Evolutionary conservation across 2,329 filamentous ascomycete genomes (phyloP), one percentile per base, ranked within the genome.

Genomic region (Alternaria incomplexa): DNA sequence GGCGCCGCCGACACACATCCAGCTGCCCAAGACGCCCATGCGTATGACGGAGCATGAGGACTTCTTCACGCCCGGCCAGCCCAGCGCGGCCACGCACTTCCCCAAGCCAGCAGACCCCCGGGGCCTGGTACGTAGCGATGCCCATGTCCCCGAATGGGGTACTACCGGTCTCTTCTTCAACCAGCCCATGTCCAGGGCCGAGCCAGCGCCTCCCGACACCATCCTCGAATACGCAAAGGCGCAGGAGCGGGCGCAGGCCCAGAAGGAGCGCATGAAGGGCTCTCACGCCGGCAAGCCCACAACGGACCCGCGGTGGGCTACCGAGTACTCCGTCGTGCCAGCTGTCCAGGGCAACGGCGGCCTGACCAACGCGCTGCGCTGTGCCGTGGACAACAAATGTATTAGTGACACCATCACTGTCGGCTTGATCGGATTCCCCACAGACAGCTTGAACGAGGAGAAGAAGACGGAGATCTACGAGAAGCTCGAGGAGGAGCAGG

Each of bases 311-410:
- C 78, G 80, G 73, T 90, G 92, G 51, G 86, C 88, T n/a, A 91
- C 91, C 10, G 86, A 90, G 55, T 98, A 94, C 92, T 90, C 86
- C 32, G 88, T 98, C 36, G 91, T 93, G 63, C 90, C 90, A 59
- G 92, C 93, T 1, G 91, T 97, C 59, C 93, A 97, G 81, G 95
- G 95, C 61, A 98, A 98, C 75, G 94, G 93, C 22, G 96, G 95
- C 20, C 86, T 98, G 52, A 90, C 92, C 72, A 97, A 97, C 77
- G 95, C 95, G 5, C 89, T 96, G 32, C 89, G 92, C 65, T 93
- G 93, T 15, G 91, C 92, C 2, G 85, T 88, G 15, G 87, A 92
- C 50, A 88, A 90, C 58, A 90, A 89, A 20, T 86, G 87, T 64
- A 82, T 93, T 10, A 85, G 87, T 20, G 91, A 97, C 58, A 91